phyloP scores from a whole-genome alignment of 768 basidiomycete species.

The Gautieria morchelliformis region DNA sequence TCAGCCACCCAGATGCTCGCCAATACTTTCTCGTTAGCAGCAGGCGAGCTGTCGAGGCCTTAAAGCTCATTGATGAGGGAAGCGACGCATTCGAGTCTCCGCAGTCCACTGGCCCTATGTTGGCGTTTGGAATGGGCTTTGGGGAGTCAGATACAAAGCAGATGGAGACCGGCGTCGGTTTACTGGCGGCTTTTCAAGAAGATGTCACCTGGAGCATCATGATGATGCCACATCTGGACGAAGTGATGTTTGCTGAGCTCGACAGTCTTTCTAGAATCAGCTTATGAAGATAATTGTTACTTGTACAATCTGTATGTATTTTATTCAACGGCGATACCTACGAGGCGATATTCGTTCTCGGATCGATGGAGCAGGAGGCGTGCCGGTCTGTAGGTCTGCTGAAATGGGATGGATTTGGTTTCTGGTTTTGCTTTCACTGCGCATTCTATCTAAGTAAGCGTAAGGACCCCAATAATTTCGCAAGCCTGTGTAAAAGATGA shows the following conservation, averaged over 20 bases:
- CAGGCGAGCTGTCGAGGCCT: slow-evolving; percentile 61
- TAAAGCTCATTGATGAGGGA: slow-evolving; percentile 71
- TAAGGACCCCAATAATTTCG: background rate
- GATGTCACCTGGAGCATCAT: slow-evolving; percentile 58
- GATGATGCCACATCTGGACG: slow-evolving; percentile 59
- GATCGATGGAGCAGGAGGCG: background rate
- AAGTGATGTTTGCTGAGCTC: slow-evolving; percentile 65
- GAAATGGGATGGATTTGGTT: background rate
- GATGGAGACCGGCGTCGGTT: slow-evolving; percentile 63
- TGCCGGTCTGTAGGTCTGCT: background rate
- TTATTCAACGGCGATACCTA: background rate
- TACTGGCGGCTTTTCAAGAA: slow-evolving; percentile 65
- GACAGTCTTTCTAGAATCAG: slow-evolving; percentile 43
- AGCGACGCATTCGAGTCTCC: slow-evolving; percentile 66
- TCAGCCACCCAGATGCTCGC: slow-evolving; percentile 42
- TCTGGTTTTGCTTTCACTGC: background rate
- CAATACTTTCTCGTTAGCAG: slow-evolving; percentile 43
- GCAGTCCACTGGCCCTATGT: slow-evolving; percentile 45
- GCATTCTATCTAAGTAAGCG: background rate
- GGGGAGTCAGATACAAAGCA: slow-evolving; percentile 59
- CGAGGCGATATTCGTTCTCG: background rate
- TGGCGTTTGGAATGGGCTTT: slow-evolving; percentile 82
- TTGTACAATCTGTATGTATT: background rate
- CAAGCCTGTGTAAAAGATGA: background rate
- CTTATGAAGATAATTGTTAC: background rate